Evolutionary conservation across 2,329 filamentous ascomycete genomes (phyloP), one percentile per base, ranked within the genome.

Genomic region (Fusarium tjaetaba): DNA sequence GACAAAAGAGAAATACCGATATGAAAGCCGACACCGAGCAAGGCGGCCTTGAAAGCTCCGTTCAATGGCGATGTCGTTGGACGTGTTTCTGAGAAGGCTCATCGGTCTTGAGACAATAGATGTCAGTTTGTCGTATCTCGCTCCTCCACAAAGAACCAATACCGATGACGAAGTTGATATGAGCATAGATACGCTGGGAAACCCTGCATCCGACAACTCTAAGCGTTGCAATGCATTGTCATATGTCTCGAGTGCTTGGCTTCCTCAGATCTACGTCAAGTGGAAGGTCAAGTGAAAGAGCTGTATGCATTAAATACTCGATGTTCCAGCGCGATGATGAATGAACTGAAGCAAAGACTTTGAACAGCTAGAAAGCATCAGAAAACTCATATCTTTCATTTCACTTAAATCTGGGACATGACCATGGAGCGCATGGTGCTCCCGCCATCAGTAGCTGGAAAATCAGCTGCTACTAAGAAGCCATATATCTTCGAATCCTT

Each of bases 391-490:
- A 5, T 16, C 7, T 7, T 24, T 3, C 13, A 16, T 11, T 18
- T 36, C 1, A 32, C 9, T 22, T 7, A 7, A 11, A 15, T 7
- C 14, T 11, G 2, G 3, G 24, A 10, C 11, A 14, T 36, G 7
- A 14, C 5, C 4, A 24, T 20, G 8, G n/a, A 51, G 4, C 18
- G 14, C 7, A 28, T 22, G 4, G 10, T 22, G 11, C 18, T 53
- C 4, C 10, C 24, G 11, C 24, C 24, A 16, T 38, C 24, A n/a
- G 34, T 8, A 9, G 51, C 24, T 26, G 7, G 20, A 5, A 39
- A n/a, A n/a, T 8, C 10, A 2, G 5, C 20, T 22, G 3, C 14
- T n/a, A 26, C 24, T 16, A n/a, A 16, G 7, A 4, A 28, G 9
- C 2, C 20, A 6, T 18, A 28, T 18, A n/a, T 28, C 34, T 26